These are phyloP conservation scores for Marvania coccoides DNA, from an alignment of 139 green algal species.

Conservation along the genomic window DNA sequence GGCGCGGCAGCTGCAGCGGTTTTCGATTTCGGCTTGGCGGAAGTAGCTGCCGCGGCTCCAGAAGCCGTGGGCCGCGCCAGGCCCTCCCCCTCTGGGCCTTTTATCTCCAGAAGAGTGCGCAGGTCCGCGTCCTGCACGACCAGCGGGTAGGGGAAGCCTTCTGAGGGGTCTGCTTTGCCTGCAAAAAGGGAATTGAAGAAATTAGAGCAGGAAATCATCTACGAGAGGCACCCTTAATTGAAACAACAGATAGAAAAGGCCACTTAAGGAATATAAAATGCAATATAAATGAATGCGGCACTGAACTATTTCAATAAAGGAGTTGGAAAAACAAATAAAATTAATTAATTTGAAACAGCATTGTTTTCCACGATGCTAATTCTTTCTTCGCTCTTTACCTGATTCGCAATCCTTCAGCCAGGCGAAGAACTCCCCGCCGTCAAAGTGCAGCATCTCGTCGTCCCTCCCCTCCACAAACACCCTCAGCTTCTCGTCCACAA, in stretches of 20 bases:
- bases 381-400: too few relatives aligned
- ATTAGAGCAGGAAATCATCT: too few relatives aligned
- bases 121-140: slow-evolving; percentile 33
- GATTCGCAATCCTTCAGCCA: slow-evolving; percentile 25
- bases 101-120: slow-evolving; percentile 29
- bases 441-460: slow-evolving; percentile 14
- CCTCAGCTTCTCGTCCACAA: slow-evolving; percentile 31
- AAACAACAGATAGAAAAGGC: too few relatives aligned
- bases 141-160: slow-evolving; percentile 21
- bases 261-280: too few relatives aligned
- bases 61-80: not conserved
- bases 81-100: not conserved
- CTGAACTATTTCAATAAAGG: too few relatives aligned
- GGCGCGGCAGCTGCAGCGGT: not conserved
- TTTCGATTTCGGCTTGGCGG: not conserved
- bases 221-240: too few relatives aligned
- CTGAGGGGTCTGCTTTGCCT: slow-evolving; percentile 15
- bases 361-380: too few relatives aligned
- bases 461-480: slow-evolving; percentile 25
- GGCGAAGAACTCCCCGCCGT: slow-evolving; percentile 24
- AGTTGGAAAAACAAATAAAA: too few relatives aligned
- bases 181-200: too few relatives aligned
- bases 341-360: too few relatives aligned
- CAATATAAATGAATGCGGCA: too few relatives aligned
- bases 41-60: not conserved